These are phyloP conservation scores for Nannochloris sp. DNA, from an alignment of 139 green algal genomes.

Conservation along the genomic window DNA sequence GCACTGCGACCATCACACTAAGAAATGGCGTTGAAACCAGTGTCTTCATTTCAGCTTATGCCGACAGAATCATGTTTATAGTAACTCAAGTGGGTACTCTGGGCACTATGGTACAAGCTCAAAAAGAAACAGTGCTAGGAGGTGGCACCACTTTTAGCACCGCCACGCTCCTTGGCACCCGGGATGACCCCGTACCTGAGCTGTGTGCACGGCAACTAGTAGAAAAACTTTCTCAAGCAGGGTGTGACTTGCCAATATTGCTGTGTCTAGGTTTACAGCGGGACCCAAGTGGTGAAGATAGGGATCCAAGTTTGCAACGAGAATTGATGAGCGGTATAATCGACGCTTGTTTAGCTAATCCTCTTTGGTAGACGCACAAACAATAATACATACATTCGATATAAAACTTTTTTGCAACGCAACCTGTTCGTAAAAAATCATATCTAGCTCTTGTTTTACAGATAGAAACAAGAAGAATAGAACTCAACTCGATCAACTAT, in stretches of 20 bases:
- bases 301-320: too few relatives aligned
- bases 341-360: too few relatives aligned
- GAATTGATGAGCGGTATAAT: too few relatives aligned
- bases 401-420: too few relatives aligned
- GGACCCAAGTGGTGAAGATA: too few relatives aligned
- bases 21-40: background rate
- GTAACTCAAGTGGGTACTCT: slow-evolving; percentile 30
- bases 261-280: slow-evolving; percentile 32
- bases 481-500: too few relatives aligned
- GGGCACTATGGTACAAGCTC: slow-evolving; percentile 25
- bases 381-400: too few relatives aligned
- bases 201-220: slow-evolving; percentile 26
- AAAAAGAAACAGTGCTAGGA: slow-evolving; percentile 14
- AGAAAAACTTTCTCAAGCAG: slow-evolving; percentile 10
- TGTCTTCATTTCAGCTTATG: slow-evolving; percentile 7
- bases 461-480: too few relatives aligned
- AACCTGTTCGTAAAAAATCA: too few relatives aligned
- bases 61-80: slow-evolving; percentile 30
- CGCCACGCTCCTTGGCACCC: slow-evolving; percentile 20
- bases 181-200: slow-evolving; percentile 17
- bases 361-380: too few relatives aligned
- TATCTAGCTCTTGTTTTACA: too few relatives aligned
- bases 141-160: slow-evolving; percentile 18
- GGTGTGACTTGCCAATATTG: slow-evolving; percentile 18
- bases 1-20: too few relatives aligned